Evolutionary conservation across 2,329 filamentous ascomycete genomes (phyloP), one percentile per base, ranked within the genome.

Genomic region (Paraconiothyrium brasiliense): DNA sequence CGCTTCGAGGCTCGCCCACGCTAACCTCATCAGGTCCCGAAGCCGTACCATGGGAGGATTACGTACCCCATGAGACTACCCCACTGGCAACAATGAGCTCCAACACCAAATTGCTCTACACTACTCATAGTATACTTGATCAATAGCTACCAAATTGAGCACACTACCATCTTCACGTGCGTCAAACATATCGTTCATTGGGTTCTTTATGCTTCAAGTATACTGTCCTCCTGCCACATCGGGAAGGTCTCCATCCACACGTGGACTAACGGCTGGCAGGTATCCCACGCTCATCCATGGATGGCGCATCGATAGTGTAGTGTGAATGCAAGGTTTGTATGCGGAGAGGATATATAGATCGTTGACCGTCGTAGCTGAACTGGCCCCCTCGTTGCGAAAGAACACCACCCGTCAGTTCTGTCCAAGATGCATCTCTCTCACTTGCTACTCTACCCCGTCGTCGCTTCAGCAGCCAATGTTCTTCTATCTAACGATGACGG

Each of bases 161-260:
- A 50, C 4, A 6, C 4, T 20, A 9, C 11, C 6, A 8, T n/a
- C 16, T 16, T 50, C 32, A 27, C 30, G 48, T 50, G 48, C 48
- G 30, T n/a, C 9, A 34, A 20, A 7, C 20, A 50, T 14, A n/a
- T 27, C 27, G 1, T n/a, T 35, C 48, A 50, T 50, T 50, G 48
- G 48, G n/a, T 35, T 50, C 48, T 20, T 8, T 11, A 34, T 13
- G 22, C 27, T 34, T 34, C 30, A 13, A 50, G 30, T 35, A 50
- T 34, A 50, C 48, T 50, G 16, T 35, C 48, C 48, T 35, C 48
- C 30, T 50, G 30, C 48, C 30, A 13, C 30, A 50, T 50, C 11
- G 30, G 48, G 48, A 20, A 35, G 27, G 30, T 32, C 48, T n/a
- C 30, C 48, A 24, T 35, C 30, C 9, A 8, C 48, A 50, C 48